Evolutionary conservation across 441 rosid genomes (phyloP), one percentile per base, ranked within the genome.

Genomic region (Biscutella laevigata): DNA sequence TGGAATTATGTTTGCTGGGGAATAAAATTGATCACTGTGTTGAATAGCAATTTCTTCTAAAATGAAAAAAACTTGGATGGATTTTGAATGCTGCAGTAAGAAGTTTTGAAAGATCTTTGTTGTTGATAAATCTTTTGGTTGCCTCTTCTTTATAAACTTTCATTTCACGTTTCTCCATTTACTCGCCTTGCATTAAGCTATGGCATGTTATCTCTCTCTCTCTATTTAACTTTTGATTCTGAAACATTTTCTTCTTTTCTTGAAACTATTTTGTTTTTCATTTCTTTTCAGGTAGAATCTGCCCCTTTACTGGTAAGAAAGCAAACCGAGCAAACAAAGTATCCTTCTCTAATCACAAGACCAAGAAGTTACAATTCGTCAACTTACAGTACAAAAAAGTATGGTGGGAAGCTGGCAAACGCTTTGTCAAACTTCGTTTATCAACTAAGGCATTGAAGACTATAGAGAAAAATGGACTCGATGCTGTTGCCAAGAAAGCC

Each of bases 401-500:
- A 15, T 91, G 96, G 98, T 91, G 98, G 98, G 98, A 87, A 71
- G 87, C 82, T 2, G 98, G 96, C 3, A 87, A 85, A 57, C 94
- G 95, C 4, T 91, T 68, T 30, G 77, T 87, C 25, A 87, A 87
- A 38, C 74, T 91, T 35, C 80, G 94, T 14, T 53, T 91, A 46
- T 87, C 98, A 0, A 91, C 96, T 11, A 87, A 91, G 64, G 98
- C 95, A 0, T 59, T 91, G 45, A 87, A 84, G 81, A 90, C 96
- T 12, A 83, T 87, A 15, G 96, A 90, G 74, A 90, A 90, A 65
- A 84, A 90, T 9, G 95, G 96, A 30, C 72, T 87, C 16, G 96
- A 86, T 51, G 95, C 95, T 33, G 95, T 90, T 56, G 95, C 98
- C 61, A 87, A 87, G 77, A 90, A 90, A 71, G 95, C 96, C 0